Base-by-base conservation (phyloP, 2,329 filamentous ascomycete genomes). In the Nemania bipapillata region DNA sequence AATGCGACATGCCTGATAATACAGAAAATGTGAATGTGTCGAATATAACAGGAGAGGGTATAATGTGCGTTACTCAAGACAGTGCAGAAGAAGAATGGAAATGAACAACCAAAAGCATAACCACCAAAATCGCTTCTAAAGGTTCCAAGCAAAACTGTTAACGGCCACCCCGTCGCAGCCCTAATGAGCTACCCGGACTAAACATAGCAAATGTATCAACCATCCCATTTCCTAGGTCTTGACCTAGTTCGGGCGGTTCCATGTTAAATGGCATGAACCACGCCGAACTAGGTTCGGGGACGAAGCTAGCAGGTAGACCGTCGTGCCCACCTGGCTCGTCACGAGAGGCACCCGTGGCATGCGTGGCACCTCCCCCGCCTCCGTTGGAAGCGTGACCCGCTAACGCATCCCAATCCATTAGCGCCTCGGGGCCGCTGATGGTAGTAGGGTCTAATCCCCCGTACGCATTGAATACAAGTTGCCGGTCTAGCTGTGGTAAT, bases 241-340 rank as follows among this genome's bases (percentile, higher is more conserved):
- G 85, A 6, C 82, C 81, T 49, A 87, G 80, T 65, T 89, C 87
- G 0, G 92, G 89, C 22, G 93, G 92, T 66, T 96, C 92, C 80
- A 97, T 89, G 77, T 97, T 96, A 80, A 97, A 97, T 1, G 94
- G 93, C 83, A 97, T 90, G 79, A 96, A 97, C 92, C 94, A 98
- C 4, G 92, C 92, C 60, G 90, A 91, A 58, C 83, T 86, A 1
- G 85, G 81, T 69, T 88, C 86, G 35, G 74, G 45, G 22, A 75
- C 74, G 57, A 77, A 78, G 37, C 74, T 73, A 11, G 63, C 63
- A 42, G 74, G 64, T 66, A 77, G 35, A 69, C 73, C 47, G 17
- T 77, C 73, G 53, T 77, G 73, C 28, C 71, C 66, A 20, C 73
- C 74, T 60, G 76, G 67, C 26, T 73, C 73, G 7, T 77, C 79